Conservation (phyloP, 495 filamentous ascomycete genomes). For the Neurospora sp. region DNA sequence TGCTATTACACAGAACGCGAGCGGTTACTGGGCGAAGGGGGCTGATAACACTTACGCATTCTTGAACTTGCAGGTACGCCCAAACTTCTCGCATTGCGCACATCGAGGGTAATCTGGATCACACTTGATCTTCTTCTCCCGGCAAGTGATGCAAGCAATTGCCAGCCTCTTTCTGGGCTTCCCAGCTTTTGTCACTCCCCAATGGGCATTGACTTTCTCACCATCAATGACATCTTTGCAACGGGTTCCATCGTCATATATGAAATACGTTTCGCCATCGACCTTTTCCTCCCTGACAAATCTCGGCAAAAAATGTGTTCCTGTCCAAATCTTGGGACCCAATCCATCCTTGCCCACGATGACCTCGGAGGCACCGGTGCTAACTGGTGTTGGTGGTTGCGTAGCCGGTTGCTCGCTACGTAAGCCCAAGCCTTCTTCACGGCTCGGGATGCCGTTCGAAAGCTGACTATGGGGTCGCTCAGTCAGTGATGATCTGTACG, state of each 20-base stretch:
- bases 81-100: conserved; percentile 83
- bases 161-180: conserved; percentile 84
- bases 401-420: conserved; percentile 20
- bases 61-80: conserved; percentile 73
- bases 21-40: background rate
- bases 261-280: conserved; percentile 70
- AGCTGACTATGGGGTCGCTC: conserved; percentile 15
- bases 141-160: conserved; percentile 80
- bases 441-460: conserved; percentile 3
- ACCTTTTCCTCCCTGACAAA: conserved; percentile 51
- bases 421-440: conserved; percentile 9
- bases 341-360: conserved; percentile 41
- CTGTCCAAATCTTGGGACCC: conserved; percentile 52
- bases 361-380: conserved; percentile 30
- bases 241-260: conserved; percentile 78
- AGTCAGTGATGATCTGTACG: conserved; percentile 11
- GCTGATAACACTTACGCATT: conserved; percentile 58
- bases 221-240: conserved; percentile 81
- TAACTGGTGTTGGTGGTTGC: conserved; percentile 26
- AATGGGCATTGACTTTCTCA: conserved; percentile 77
- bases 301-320: conserved; percentile 49
- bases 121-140: conserved; percentile 96
- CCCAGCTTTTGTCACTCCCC: conserved; percentile 88
- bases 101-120: conserved; percentile 80
- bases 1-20: background rate